Percentiles rank a stretch among this genome's conserved stretches.
Evolutionary conservation across 805 yeast species (phyloP).

Genomic region (Metschnikowia colocasiae): DNA sequence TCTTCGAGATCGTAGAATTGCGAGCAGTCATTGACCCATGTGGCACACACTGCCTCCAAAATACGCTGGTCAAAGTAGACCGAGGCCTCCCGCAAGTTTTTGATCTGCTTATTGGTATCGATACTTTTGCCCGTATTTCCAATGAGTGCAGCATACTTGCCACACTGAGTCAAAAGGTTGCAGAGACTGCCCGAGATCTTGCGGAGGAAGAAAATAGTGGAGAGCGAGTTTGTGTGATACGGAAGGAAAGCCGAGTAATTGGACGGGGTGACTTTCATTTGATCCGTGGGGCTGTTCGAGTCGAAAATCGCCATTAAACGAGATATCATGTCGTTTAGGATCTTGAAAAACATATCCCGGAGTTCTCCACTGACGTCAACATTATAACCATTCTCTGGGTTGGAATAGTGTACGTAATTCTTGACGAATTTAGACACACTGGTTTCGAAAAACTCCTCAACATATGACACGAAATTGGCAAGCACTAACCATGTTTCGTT

Average conservation of each 20-base stretch:
- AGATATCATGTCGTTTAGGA: constrained; percentile 25
- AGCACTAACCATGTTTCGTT: constrained; percentile 44
- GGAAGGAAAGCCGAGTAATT: constrained; percentile 38
- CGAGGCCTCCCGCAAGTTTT: constrained; percentile 31
- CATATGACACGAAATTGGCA: constrained; percentile 32
- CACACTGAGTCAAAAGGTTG: constrained; percentile 28
- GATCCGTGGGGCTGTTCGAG: constrained; percentile 25
- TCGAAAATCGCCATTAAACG: constrained; percentile 30
- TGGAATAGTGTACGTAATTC: constrained; percentile 35
- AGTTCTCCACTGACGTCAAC: constrained; percentile 32
- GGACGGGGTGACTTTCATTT: constrained; percentile 34
- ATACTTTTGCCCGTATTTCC: constrained; percentile 31
- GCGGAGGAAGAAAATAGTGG: constrained; percentile 35
- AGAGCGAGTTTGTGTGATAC: constrained; percentile 37
- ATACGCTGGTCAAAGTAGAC: constrained; percentile 34
- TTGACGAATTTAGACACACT: constrained; percentile 33
- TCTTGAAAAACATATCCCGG: constrained; percentile 23
- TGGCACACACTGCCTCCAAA: constrained; percentile 40
- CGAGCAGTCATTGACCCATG: constrained; percentile 44
- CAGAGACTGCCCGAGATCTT: constrained; percentile 27
- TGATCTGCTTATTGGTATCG: constrained; percentile 37
- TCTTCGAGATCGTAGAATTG: constrained; percentile 43
- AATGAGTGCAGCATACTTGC: constrained; percentile 28
- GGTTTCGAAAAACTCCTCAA: constrained; percentile 29
- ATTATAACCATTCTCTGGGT: constrained; percentile 19